Conservation (phyloP, 768 basidiomycete species). For the Hypholoma fasciculare region DNA sequence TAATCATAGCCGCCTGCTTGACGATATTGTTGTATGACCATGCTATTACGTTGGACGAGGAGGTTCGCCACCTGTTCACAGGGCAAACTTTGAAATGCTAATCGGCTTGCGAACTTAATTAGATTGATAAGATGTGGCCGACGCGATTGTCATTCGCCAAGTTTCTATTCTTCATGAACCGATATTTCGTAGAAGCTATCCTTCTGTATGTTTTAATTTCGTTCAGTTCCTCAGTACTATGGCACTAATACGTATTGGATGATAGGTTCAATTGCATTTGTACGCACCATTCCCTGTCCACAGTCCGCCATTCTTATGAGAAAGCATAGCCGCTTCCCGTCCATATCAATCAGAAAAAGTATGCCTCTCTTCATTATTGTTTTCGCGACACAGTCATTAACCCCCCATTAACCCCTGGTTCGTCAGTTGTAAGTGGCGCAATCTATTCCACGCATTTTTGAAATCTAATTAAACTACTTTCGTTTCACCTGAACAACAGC, state of each 20-base stretch:
- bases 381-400: neutral
- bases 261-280: slow-evolving; percentile 30
- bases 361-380: neutral
- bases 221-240: neutral
- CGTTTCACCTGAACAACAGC: slow-evolving; percentile 5
- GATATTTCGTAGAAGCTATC: slow-evolving; percentile 27
- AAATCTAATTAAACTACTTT: neutral
- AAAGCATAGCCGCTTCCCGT: slow-evolving; percentile 18
- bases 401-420: neutral
- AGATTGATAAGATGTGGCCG: slow-evolving; percentile 26
- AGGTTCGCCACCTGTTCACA: slow-evolving; percentile 12
- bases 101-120: neutral
- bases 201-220: slow-evolving; percentile 19
- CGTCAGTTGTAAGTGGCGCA: neutral
- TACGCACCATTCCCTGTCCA: slow-evolving; percentile 4
- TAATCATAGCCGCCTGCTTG: slow-evolving; percentile 22
- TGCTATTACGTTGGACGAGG: slow-evolving; percentile 22
- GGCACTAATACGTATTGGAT: neutral
- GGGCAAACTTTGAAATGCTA: neutral
- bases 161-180: slow-evolving; percentile 24
- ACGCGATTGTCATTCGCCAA: slow-evolving; percentile 23
- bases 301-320: neutral
- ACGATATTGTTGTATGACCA: slow-evolving; percentile 26
- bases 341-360: slow-evolving; percentile 15
- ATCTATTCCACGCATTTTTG: too few species aligned